phyloP scores from a whole-genome alignment of 306 rosid species.

The Mimosa bimucronata region DNA sequence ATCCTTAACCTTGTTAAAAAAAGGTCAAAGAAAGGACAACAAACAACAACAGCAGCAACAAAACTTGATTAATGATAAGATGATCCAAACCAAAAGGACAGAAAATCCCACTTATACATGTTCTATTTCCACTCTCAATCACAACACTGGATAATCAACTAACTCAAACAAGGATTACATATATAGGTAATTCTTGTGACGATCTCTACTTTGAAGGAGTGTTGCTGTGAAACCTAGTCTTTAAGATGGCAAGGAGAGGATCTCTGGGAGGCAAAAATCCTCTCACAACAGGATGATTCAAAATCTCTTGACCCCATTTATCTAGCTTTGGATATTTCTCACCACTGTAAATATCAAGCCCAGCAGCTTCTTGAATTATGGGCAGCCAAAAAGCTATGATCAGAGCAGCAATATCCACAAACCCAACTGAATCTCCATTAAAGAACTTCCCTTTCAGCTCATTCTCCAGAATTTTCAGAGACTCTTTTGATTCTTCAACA shows the following conservation, averaged over 20 bases:
- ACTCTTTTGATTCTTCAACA: slow-evolving; percentile 37
- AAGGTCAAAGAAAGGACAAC: background rate
- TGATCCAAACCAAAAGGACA: background rate
- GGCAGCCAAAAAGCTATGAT: slow-evolving; percentile 57
- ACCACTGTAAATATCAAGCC: slow-evolving; percentile 35
- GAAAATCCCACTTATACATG: background rate
- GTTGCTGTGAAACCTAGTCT: background rate
- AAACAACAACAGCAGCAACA: background rate
- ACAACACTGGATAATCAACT: background rate
- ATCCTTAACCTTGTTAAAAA: too few species aligned
- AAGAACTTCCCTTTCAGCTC: background rate
- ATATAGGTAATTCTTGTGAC: background rate
- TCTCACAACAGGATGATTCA: slow-evolving; percentile 42
- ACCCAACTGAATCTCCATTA: background rate
- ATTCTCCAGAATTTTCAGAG: slow-evolving; percentile 4
- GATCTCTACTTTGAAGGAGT: slow-evolving; percentile 27
- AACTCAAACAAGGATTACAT: background rate
- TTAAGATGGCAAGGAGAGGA: slow-evolving; percentile 30
- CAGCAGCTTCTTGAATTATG: slow-evolving; percentile 46
- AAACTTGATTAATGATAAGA: background rate
- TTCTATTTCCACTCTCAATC: background rate
- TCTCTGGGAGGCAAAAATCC: slow-evolving; percentile 45
- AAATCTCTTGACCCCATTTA: slow-evolving; percentile 54
- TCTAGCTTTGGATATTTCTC: slow-evolving; percentile 50
- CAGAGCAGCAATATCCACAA: slow-evolving; percentile 55